Percentiles rank a stretch among this genome's conserved stretches.
Conservation (phyloP, 768 basidiomycete genomes). For the Auricularia heimuer region DNA sequence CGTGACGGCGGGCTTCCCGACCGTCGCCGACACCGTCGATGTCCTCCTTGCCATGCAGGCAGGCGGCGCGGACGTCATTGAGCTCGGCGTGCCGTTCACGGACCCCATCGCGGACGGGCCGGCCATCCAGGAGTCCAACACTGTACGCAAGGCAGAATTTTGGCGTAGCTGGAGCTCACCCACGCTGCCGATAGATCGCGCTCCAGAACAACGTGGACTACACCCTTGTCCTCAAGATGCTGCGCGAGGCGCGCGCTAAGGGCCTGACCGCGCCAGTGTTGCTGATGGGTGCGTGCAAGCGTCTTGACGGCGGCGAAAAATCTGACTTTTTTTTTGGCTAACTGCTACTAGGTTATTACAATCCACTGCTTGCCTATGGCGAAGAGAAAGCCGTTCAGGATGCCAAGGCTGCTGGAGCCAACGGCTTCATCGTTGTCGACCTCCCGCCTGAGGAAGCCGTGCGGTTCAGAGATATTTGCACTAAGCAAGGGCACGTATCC, state of each 20-base stretch:
- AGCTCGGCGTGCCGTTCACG: slow-evolving; percentile 91
- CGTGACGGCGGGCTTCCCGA: slow-evolving; percentile 90
- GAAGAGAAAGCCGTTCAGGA: slow-evolving; percentile 91
- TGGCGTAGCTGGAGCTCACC: not conserved
- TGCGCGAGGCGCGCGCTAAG: slow-evolving; percentile 68
- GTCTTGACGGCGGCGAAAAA: not conserved
- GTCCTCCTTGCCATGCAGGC: slow-evolving; percentile 86
- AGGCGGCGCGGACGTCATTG: slow-evolving; percentile 90
- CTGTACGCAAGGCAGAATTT: slow-evolving; percentile 40
- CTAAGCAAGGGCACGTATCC: slow-evolving; percentile 56
- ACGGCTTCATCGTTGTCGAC: slow-evolving; percentile 96
- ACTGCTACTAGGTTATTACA: slow-evolving; percentile 74
- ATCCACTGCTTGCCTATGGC: slow-evolving; percentile 89
- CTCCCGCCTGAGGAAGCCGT: slow-evolving; percentile 96
- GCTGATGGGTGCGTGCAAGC: slow-evolving; percentile 67
- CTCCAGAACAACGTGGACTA: slow-evolving; percentile 76
- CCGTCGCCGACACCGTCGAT: slow-evolving; percentile 67
- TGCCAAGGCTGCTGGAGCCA: slow-evolving; percentile 82
- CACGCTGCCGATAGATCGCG: slow-evolving; percentile 50
- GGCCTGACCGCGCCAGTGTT: slow-evolving; percentile 81
- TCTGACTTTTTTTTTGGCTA: slow-evolving; percentile 1
- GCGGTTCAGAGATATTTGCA: slow-evolving; percentile 81
- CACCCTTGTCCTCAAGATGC: slow-evolving; percentile 55
- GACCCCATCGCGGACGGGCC: slow-evolving; percentile 96
- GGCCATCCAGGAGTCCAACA: slow-evolving; percentile 86